Evolutionary conservation across 1,139 yeast species (phyloP).

Genomic region (Kodamaea sp.): DNA sequence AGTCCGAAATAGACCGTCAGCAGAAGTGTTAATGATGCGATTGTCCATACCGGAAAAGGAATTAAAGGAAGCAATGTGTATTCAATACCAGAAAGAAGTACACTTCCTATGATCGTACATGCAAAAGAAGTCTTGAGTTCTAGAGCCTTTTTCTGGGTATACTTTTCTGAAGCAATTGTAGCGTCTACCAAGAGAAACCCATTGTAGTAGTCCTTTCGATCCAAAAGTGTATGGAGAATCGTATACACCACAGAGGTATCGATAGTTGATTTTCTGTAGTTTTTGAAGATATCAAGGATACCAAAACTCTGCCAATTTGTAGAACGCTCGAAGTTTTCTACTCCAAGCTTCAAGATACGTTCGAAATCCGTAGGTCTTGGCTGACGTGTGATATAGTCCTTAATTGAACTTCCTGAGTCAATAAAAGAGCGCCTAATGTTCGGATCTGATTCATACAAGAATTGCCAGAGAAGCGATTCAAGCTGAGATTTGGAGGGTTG

Average conservation of each 20-base stretch:
- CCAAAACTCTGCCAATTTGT: too few relatives aligned
- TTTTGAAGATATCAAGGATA: too few relatives aligned
- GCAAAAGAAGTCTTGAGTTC: not conserved
- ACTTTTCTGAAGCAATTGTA: slow-evolving; percentile 17
- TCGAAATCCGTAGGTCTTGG: slow-evolving; percentile 26
- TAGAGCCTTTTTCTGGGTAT: not conserved
- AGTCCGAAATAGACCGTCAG: slow-evolving; percentile 12
- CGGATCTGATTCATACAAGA: not conserved
- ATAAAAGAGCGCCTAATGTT: not conserved
- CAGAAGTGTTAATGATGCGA: slow-evolving; percentile 11
- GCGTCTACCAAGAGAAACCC: slow-evolving; percentile 33
- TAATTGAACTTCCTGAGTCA: slow-evolving; percentile 3
- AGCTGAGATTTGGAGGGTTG: slow-evolving; percentile 2
- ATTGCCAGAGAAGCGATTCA: slow-evolving; percentile 8
- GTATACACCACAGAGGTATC: slow-evolving; percentile 14
- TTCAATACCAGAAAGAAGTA: not conserved
- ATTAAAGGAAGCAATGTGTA: slow-evolving; percentile 9
- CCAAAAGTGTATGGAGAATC: slow-evolving; percentile 25
- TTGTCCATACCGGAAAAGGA: slow-evolving; percentile 12
- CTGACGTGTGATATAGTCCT: slow-evolving; percentile 20
- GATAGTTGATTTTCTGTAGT: not conserved
- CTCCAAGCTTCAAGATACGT: slow-evolving; percentile 15
- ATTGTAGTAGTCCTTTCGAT: slow-evolving; percentile 35
- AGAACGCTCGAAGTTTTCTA: not conserved
- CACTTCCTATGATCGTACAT: not conserved